phyloP scores from a whole-genome alignment of 2,329 filamentous ascomycete genomes.

The Knoxdaviesia capensis region DNA sequence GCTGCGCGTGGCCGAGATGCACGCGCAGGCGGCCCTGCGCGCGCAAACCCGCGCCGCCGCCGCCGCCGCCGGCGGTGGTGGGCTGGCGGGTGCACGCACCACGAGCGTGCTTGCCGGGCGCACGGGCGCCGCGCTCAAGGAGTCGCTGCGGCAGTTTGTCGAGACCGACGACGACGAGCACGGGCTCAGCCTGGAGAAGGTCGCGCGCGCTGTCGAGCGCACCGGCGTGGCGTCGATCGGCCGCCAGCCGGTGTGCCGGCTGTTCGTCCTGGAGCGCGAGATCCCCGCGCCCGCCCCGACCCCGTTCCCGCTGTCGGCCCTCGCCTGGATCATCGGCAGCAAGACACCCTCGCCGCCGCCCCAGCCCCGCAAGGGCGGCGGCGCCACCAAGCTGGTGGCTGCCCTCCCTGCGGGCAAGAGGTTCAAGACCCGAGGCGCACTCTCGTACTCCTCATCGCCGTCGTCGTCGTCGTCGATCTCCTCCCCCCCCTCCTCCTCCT shows the following conservation, averaged over 20 bases:
- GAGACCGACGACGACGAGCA: slow-evolving; percentile 3
- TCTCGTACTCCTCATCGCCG: too few species aligned
- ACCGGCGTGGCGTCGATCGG: slow-evolving; percentile 18
- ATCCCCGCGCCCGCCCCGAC: neutral
- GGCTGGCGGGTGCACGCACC: too few species aligned
- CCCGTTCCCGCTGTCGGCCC: neutral
- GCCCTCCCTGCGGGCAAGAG: too few species aligned
- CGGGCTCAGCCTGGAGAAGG: slow-evolving; percentile 4
- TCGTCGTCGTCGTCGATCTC: too few species aligned
- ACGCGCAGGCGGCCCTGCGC: too few species aligned
- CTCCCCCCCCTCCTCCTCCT: neutral
- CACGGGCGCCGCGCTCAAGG: neutral
- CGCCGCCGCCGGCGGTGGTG: slow-evolving; percentile 9
- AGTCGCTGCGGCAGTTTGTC: neutral
- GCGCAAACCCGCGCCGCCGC: slow-evolving; percentile 9
- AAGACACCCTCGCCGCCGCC: neutral
- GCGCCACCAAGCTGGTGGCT: neutral
- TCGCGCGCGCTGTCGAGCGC: slow-evolving; percentile 27
- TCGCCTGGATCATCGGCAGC: neutral
- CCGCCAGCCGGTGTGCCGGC: slow-evolving; percentile 22
- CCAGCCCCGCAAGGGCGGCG: neutral
- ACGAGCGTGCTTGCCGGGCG: too few species aligned
- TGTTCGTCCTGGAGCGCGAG: slow-evolving; percentile 17
- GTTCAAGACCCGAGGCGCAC: too few species aligned
- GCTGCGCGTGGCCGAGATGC: too few species aligned